These are phyloP conservation scores for Epichloe scottii DNA, from an alignment of 2,329 filamentous ascomycete genomes.

Conservation along the genomic window DNA sequence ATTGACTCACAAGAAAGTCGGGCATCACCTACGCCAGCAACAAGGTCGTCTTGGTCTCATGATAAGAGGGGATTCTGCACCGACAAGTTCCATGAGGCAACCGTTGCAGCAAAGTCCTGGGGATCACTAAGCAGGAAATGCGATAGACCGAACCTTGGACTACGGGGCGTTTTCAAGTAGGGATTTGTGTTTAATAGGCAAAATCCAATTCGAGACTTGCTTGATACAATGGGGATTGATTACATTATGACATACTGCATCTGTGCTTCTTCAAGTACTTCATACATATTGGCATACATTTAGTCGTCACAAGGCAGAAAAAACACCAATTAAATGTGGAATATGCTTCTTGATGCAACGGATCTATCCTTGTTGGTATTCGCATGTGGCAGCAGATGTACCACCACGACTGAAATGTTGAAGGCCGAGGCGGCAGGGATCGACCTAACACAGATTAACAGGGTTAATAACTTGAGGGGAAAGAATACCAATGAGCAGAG, in stretches of 20 bases:
- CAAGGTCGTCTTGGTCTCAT: constrained; percentile 1
- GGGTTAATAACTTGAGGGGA: too few species aligned
- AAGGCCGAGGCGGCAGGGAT: too few species aligned
- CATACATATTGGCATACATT: constrained; percentile 2
- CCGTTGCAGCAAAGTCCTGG: not conserved
- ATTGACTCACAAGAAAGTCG: not conserved
- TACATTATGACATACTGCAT: not conserved
- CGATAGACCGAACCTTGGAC: not conserved
- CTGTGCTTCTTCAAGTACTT: not conserved
- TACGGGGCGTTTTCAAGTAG: not conserved
- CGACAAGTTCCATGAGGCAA: not conserved
- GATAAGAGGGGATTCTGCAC: not conserved
- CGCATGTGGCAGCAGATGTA: too few species aligned
- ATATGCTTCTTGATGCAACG: not conserved
- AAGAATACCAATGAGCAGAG: too few species aligned
- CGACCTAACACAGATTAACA: too few species aligned
- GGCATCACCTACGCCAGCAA: not conserved
- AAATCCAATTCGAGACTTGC: not conserved
- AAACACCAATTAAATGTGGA: not conserved
- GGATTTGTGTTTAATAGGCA: not conserved
- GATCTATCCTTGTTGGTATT: not conserved
- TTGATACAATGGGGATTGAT: not conserved
- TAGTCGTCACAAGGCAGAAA: constrained; percentile 1
- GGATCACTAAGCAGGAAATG: constrained; percentile 5
- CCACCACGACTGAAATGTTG: too few species aligned